Conservation (phyloP, 306 rosid species). For the Medicago ruthenica region DNA sequence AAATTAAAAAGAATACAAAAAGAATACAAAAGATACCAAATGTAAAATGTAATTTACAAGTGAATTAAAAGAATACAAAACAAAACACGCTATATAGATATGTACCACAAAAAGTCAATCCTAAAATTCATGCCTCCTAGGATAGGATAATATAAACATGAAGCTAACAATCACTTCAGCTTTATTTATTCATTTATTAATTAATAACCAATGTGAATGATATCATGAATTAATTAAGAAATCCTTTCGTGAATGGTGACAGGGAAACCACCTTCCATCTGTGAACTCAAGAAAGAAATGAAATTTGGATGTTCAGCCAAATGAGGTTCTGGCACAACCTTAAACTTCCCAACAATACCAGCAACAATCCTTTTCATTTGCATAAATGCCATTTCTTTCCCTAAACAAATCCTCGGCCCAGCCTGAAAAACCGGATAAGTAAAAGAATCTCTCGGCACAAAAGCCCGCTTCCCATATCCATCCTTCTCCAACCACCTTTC, state of each 20-base stretch:
- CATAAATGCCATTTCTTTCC: slow-evolving; percentile 89
- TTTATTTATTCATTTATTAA: no score
- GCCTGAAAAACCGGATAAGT: slow-evolving; percentile 76
- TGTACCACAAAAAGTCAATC: no score
- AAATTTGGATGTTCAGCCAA: slow-evolving; percentile 39
- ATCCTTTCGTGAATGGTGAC: slow-evolving; percentile 20
- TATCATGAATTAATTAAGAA: not conserved
- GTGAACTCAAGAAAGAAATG: slow-evolving; percentile 50
- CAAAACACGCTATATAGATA: no score
- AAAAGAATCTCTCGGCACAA: slow-evolving; percentile 57
- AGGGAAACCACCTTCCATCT: slow-evolving; percentile 63
- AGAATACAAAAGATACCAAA: no score
- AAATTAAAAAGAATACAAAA: no score
- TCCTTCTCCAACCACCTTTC: slow-evolving; percentile 69
- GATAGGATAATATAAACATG: no score
- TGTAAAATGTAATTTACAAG: no score
- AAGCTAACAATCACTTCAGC: no score
- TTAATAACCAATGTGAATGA: no score
- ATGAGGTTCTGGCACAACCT: slow-evolving; percentile 44
- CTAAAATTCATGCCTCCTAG: no score
- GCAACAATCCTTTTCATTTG: slow-evolving; percentile 80
- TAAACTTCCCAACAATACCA: slow-evolving; percentile 56
- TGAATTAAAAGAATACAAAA: no score
- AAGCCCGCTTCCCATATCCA: slow-evolving; percentile 47
- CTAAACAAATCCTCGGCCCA: slow-evolving; percentile 83